Percentiles rank a stretch among this genome's conserved stretches.
Evolutionary conservation across 371 early-diverging fungal genomes (phyloP).

Genomic region (Syncephalastrum racemosum): DNA sequence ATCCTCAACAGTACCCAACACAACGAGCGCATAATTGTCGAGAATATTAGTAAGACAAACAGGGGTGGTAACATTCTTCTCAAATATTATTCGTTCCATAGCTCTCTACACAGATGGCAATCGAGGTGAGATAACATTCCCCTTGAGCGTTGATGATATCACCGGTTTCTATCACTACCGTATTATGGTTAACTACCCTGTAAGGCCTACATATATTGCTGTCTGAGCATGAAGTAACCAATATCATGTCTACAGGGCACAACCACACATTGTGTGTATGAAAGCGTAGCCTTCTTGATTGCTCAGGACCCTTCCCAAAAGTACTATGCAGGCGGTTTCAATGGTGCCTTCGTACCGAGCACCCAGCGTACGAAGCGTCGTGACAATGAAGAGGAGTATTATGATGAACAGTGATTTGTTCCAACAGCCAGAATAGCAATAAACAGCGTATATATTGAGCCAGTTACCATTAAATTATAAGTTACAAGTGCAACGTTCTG

Average conservation of each 20-base stretch:
- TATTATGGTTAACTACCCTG: slow-evolving; percentile 32
- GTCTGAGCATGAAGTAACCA: not conserved
- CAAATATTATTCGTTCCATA: not conserved
- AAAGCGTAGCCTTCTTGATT: slow-evolving; percentile 29
- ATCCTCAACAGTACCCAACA: slow-evolving; percentile 26
- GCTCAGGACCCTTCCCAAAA: slow-evolving; percentile 20
- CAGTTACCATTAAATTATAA: no score
- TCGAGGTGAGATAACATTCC: slow-evolving; percentile 20
- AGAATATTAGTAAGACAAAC: slow-evolving; percentile 28
- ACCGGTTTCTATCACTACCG: slow-evolving; percentile 30
- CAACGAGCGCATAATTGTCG: slow-evolving; percentile 26
- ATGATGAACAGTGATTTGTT: no score
- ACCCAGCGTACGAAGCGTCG: no score
- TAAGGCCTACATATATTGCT: slow-evolving; percentile 8
- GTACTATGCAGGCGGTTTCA: slow-evolving; percentile 14
- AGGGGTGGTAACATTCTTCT: not conserved
- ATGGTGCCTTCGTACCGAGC: slow-evolving; percentile 7
- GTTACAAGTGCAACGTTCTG: no score
- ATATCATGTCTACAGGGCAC: slow-evolving; percentile 14
- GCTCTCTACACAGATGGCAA: slow-evolving; percentile 25
- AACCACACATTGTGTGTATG: slow-evolving; percentile 25
- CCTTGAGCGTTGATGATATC: slow-evolving; percentile 20
- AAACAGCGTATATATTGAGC: no score
- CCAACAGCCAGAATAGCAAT: no score
- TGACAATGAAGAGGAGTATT: no score